Evolutionary conservation across 163 green algal genomes (phyloP).

Genomic region (Scenedesmus sp.): DNA sequence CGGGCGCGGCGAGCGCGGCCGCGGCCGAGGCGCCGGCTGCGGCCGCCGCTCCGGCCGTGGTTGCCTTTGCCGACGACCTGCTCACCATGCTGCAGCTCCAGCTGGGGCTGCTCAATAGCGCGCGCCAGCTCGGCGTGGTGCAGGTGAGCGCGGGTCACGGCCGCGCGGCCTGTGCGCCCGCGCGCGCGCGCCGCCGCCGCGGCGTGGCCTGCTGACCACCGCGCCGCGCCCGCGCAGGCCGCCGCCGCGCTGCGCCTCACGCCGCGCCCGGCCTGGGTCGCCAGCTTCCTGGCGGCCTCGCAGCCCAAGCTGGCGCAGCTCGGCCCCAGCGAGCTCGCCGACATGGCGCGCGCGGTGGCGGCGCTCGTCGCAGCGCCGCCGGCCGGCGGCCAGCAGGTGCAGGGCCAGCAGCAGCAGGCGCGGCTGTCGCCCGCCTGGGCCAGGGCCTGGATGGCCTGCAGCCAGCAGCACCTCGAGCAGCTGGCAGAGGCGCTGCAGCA

Average conservation of each 20-base stretch:
- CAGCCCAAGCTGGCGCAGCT: conserved; percentile 29
- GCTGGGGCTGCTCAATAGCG: background rate
- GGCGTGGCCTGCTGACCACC: background rate
- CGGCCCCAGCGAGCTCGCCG: conserved; percentile 6
- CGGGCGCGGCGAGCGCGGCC: background rate
- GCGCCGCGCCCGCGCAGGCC: conserved; percentile 16
- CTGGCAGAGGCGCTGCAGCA: background rate
- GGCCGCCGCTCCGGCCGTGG: background rate
- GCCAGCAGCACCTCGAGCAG: conserved; percentile 13
- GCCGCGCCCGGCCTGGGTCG: conserved; percentile 18
- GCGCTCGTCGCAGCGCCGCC: background rate
- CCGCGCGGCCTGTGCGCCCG: background rate
- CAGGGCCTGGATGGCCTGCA: conserved; percentile 17
- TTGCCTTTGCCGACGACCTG: conserved; percentile 35
- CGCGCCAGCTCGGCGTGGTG: background rate
- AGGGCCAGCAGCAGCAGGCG: background rate
- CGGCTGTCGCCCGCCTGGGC: conserved; percentile 6
- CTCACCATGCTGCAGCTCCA: conserved; percentile 38
- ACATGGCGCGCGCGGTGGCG: conserved; percentile 21
- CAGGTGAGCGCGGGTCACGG: background rate
- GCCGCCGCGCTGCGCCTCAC: conserved; percentile 14
- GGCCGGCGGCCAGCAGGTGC: conserved; percentile 4
- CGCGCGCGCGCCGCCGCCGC: too few species aligned
- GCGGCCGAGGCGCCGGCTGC: background rate
- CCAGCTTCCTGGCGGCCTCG: conserved; percentile 25